phyloP scores from a whole-genome alignment of 2,329 filamentous ascomycete genomes.

The Pestalotiopsis fici region DNA sequence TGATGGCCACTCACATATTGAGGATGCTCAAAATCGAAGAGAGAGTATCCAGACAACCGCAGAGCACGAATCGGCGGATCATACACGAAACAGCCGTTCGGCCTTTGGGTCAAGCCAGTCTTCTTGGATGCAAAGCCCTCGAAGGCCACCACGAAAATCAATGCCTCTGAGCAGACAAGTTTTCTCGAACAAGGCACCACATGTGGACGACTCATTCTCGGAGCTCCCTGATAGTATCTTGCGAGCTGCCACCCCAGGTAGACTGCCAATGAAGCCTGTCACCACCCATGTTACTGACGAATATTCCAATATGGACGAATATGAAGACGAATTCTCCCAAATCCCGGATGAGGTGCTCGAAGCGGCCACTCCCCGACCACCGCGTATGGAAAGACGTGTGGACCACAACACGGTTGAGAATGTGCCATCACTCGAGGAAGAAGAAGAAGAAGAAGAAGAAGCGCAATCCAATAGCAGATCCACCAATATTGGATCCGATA shows the following conservation, averaged over 20 bases:
- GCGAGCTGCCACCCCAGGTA: slow-evolving; percentile 29
- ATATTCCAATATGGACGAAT: slow-evolving; percentile 44
- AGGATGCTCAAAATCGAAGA: slow-evolving; percentile 15
- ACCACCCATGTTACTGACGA: slow-evolving; percentile 21
- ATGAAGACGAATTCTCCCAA: slow-evolving; percentile 60
- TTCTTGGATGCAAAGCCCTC: slow-evolving; percentile 34
- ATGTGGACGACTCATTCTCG: slow-evolving; percentile 35
- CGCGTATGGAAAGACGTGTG: slow-evolving; percentile 13
- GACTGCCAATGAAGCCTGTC: slow-evolving; percentile 21
- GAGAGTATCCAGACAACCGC: slow-evolving; percentile 6
- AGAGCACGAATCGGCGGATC: background rate
- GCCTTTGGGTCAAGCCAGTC: slow-evolving; percentile 13
- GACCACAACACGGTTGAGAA: slow-evolving; percentile 3
- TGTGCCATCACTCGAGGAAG: slow-evolving; percentile 9
- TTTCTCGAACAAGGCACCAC: slow-evolving; percentile 30
- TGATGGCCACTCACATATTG: background rate
- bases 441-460: slow-evolving; percentile 9
- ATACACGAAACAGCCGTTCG: background rate
- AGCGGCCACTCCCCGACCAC: slow-evolving; percentile 46
- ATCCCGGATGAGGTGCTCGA: slow-evolving; percentile 52
- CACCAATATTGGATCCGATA: slow-evolving; percentile 37
- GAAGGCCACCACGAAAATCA: slow-evolving; percentile 24
- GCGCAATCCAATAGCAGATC: slow-evolving; percentile 29
- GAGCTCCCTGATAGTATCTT: slow-evolving; percentile 33
- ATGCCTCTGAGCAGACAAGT: slow-evolving; percentile 34